These are phyloP conservation scores for Bromus sterilis DNA, from an alignment of 176 grass and related monocot genomes.

Conservation along the genomic window DNA sequence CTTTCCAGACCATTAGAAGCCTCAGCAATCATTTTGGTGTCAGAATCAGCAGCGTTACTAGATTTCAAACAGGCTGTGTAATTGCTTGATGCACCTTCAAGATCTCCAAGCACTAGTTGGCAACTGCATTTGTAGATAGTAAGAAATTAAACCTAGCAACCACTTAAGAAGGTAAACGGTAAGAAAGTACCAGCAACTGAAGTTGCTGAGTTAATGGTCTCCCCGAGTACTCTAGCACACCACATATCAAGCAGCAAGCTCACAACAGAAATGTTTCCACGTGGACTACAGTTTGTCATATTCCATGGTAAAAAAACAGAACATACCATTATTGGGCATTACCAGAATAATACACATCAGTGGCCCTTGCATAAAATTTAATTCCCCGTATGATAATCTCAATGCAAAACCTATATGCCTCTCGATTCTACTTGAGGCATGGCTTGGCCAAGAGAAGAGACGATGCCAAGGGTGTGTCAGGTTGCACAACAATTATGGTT, in stretches of 20 bases:
- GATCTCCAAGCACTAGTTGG: slow-evolving; percentile 69
- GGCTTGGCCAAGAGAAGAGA: not conserved
- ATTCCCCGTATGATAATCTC: not conserved
- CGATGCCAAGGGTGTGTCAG: not conserved
- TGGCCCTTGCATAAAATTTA: not conserved
- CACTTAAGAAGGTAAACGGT: not conserved
- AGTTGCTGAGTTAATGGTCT: not conserved
- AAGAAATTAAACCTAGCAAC: slow-evolving; percentile 9
- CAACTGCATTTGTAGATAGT: slow-evolving; percentile 45
- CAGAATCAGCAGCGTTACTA: slow-evolving; percentile 21
- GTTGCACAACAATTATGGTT: not conserved
- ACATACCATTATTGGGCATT: not conserved
- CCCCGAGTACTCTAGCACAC: slow-evolving; percentile 10
- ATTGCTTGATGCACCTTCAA: slow-evolving; percentile 67
- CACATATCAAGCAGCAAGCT: not conserved
- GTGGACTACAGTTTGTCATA: slow-evolving; percentile 1
- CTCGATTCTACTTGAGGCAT: not conserved
- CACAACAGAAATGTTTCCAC: not conserved
- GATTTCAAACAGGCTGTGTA: slow-evolving; percentile 64
- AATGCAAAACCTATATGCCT: not conserved
- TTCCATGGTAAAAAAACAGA: slow-evolving; percentile 18
- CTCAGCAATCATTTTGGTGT: slow-evolving; percentile 58
- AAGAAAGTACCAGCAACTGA: slow-evolving; percentile 10
- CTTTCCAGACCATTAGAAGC: slow-evolving; percentile 80
- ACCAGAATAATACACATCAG: not conserved